Evolutionary conservation across 371 early-diverging fungal species (phyloP).

Genomic region (Circinella minor): DNA sequence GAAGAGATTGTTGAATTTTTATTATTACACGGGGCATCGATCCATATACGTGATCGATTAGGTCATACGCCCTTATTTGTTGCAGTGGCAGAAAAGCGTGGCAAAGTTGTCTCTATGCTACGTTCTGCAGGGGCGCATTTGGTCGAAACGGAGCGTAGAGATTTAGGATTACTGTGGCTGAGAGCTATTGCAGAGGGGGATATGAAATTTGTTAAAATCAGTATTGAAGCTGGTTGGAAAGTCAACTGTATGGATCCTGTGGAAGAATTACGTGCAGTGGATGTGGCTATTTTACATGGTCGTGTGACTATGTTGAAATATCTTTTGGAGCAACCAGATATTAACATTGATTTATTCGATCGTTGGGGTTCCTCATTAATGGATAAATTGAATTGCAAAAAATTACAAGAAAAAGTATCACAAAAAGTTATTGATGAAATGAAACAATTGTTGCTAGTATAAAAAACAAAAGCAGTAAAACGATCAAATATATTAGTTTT

Average conservation of each 20-base stretch:
- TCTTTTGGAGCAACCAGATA: conserved; percentile 29
- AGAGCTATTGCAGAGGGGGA: conserved; percentile 44
- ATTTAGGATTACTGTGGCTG: conserved; percentile 58
- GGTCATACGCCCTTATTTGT: conserved; percentile 92
- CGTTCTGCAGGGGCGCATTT: conserved; percentile 90
- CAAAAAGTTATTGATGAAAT: conserved; percentile 15
- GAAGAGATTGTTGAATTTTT: conserved; percentile 73
- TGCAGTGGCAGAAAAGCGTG: conserved; percentile 68
- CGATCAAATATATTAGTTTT: no score
- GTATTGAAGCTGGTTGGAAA: conserved; percentile 45
- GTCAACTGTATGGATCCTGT: conserved; percentile 51
- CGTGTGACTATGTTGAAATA: conserved; percentile 39
- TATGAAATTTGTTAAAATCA: conserved; percentile 37
- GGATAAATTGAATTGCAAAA: conserved; percentile 30
- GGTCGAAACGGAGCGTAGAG: conserved; percentile 76
- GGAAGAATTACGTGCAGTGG: conserved; percentile 43
- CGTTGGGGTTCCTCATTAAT: conserved; percentile 40
- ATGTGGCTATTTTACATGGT: conserved; percentile 44
- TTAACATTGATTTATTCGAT: conserved; percentile 28
- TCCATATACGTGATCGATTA: conserved; percentile 89
- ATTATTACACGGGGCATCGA: conserved; percentile 84
- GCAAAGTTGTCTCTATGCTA: conserved; percentile 70
- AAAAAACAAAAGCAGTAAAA: no score
- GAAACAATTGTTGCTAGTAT: conserved; percentile 13
- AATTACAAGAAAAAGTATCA: neutral